phyloP scores from a whole-genome alignment of 225 moss, liverwort and hornwort genomes.

The Marchantia polymorpha region DNA sequence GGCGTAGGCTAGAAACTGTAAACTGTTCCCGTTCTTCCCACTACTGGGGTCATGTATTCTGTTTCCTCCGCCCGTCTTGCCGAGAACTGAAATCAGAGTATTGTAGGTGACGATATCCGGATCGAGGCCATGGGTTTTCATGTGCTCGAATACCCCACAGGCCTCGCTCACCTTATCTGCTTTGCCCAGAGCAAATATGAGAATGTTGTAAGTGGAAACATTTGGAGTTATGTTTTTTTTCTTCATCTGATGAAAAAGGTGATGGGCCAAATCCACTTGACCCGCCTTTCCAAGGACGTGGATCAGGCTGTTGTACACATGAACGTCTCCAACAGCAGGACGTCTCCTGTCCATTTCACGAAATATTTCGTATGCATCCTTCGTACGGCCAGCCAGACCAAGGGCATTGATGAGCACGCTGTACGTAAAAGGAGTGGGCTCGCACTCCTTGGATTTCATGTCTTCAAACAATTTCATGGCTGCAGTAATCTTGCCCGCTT shows the following conservation, averaged over 20 bases:
- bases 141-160: constrained; percentile 77
- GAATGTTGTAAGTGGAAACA: constrained; percentile 84
- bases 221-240: constrained; percentile 62
- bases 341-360: constrained; percentile 31
- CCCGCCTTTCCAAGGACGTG: constrained; percentile 60
- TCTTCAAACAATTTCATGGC: constrained; percentile 56
- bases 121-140: constrained; percentile 53
- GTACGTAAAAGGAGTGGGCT: constrained; percentile 41
- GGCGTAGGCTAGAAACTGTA: constrained; percentile 30
- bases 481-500: constrained; percentile 57
- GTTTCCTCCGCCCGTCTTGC: constrained; percentile 60
- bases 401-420: constrained; percentile 46
- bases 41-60: constrained; percentile 25
- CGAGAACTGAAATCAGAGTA: constrained; percentile 81
- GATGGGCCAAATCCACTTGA: constrained; percentile 47
- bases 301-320: constrained; percentile 69
- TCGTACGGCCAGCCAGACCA: constrained; percentile 38
- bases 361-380: constrained; percentile 46
- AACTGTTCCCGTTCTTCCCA: not conserved
- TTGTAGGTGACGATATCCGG: constrained; percentile 84
- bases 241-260: constrained; percentile 76
- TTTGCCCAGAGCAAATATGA: constrained; percentile 72
- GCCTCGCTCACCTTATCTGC: constrained; percentile 72
- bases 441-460: constrained; percentile 57
- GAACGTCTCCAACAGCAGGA: constrained; percentile 50